These are phyloP conservation scores for Ceratonia siliqua DNA, from an alignment of 306 rosid genomes.

Conservation along the genomic window DNA sequence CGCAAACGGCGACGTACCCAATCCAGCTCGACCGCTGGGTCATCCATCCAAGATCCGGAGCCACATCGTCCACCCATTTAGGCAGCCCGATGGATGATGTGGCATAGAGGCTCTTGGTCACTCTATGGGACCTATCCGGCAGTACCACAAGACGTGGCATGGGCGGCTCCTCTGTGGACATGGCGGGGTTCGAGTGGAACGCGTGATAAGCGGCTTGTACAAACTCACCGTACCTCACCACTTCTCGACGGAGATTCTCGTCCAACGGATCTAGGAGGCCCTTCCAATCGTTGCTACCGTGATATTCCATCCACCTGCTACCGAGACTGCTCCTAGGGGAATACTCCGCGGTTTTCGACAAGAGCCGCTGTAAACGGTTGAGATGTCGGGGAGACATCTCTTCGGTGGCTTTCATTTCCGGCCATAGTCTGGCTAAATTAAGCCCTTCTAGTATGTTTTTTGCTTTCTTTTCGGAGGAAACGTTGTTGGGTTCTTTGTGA, in stretches of 20 bases:
- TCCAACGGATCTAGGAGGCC: slow-evolving; percentile 88
- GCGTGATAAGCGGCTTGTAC: slow-evolving; percentile 83
- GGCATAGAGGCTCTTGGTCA: slow-evolving; percentile 86
- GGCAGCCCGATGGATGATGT: slow-evolving; percentile 85
- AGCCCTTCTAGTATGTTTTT: slow-evolving; percentile 57
- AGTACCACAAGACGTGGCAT: slow-evolving; percentile 49
- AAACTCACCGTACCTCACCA: slow-evolving; percentile 80
- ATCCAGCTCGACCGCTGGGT: slow-evolving; percentile 93
- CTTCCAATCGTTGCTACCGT: slow-evolving; percentile 76
- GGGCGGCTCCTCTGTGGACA: slow-evolving; percentile 56
- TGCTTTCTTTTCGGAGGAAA: slow-evolving; percentile 40
- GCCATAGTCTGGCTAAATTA: slow-evolving; percentile 58
- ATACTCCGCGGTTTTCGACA: slow-evolving; percentile 69
- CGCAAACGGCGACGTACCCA: slow-evolving; percentile 93
- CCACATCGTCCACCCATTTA: slow-evolving; percentile 71
- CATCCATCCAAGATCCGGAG: slow-evolving; percentile 98
- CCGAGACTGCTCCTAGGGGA: slow-evolving; percentile 75
- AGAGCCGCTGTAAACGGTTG: slow-evolving; percentile 58
- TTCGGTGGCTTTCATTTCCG: slow-evolving; percentile 60
- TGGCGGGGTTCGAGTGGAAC: slow-evolving; percentile 77
- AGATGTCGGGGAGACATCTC: slow-evolving; percentile 86
- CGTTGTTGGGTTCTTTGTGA: not conserved
- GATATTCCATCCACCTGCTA: slow-evolving; percentile 73
- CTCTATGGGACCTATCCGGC: slow-evolving; percentile 59
- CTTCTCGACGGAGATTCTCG: slow-evolving; percentile 93